Evolutionary conservation across 345 rosid species (phyloP), one percentile per base, ranked within the genome.

Genomic region (Toxicodendron radicans): DNA sequence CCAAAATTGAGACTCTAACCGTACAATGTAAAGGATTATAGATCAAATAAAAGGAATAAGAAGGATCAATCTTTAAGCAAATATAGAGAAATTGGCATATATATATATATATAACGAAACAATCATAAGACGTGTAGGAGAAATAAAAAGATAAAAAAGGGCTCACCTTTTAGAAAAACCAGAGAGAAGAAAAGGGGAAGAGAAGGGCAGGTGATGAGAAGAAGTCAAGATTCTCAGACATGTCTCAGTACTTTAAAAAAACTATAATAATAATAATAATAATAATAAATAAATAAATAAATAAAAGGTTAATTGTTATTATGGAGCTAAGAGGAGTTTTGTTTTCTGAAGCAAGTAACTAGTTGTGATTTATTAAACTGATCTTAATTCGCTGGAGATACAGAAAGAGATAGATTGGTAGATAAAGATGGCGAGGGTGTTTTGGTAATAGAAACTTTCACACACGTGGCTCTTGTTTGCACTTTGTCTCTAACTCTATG

Each of bases 121-220:
- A 27, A 27, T 27, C 2, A 27, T 27, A 27, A 27, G 30, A 63
- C 17, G 68, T 14, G 21, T 7, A 38, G n/a, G 0, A 23, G 2
- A 20, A 27, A n/a, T 1, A 18, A 3, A 17, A 10, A 21, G 8
- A 33, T 10, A 33, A 8, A 60, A 49, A 24, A 51, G 59, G 33
- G 16, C 41, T 62, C 49, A 75, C 86, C 82, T 80, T 78, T 80
- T 41, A 80, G 80, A 66, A 62, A 45, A 68, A 27, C 54, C 38
- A 43, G 64, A 51, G 67, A 66, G 70, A 32, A 57, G 61, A 59
- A 49, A 77, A 32, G 23, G 21, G 70, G 23, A 43, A 23, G 68
- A 72, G 35, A 33, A 49, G 60, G 68, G 45, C 65, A 17, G 75
- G 49, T 10, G 76, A 65, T 5, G 54, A 35, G 71, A 45, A 46